A percentile compares a stretch with the other conserved stretches of the same genome.
phyloP scores from a whole-genome alignment of 2,329 filamentous ascomycete species.

The Colletotrichum endophyticum region DNA sequence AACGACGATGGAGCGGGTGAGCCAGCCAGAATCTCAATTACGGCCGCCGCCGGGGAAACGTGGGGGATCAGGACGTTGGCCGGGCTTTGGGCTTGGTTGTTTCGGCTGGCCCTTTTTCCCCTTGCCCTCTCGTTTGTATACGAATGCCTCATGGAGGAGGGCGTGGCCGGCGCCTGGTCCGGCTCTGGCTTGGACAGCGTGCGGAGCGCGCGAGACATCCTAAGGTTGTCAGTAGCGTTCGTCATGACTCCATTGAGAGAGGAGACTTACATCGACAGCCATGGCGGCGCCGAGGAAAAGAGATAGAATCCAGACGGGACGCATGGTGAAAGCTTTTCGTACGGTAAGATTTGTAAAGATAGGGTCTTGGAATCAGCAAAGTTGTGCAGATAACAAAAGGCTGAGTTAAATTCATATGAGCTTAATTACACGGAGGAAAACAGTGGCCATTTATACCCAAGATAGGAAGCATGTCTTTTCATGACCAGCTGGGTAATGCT shows the following conservation, averaged over 20 bases:
- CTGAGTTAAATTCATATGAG: not conserved
- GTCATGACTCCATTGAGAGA: too few relatives aligned
- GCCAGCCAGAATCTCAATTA: accelerated
- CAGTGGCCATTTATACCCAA: not conserved
- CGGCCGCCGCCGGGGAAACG: not conserved
- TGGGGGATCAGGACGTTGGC: not conserved
- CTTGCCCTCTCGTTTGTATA: not conserved
- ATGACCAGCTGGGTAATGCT: not conserved
- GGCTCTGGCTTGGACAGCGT: not conserved
- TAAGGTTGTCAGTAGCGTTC: not conserved
- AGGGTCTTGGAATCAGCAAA: not conserved
- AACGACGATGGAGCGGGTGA: not conserved
- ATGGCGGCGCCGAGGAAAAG: not conserved
- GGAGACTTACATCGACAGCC: not conserved
- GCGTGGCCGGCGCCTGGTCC: too few relatives aligned
- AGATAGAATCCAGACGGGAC: not conserved
- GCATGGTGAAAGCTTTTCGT: not conserved
- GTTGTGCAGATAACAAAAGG: not conserved
- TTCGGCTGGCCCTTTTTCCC: not conserved
- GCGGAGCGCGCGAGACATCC: not conserved
- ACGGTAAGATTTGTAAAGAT: not conserved
- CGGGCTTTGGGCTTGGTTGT: too few relatives aligned
- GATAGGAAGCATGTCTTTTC: accelerated
- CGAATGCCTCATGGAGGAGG: not conserved
- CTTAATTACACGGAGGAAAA: not conserved